Base-by-base conservation (phyloP, 1,139 yeast species). In the Geotrichum australiense region DNA sequence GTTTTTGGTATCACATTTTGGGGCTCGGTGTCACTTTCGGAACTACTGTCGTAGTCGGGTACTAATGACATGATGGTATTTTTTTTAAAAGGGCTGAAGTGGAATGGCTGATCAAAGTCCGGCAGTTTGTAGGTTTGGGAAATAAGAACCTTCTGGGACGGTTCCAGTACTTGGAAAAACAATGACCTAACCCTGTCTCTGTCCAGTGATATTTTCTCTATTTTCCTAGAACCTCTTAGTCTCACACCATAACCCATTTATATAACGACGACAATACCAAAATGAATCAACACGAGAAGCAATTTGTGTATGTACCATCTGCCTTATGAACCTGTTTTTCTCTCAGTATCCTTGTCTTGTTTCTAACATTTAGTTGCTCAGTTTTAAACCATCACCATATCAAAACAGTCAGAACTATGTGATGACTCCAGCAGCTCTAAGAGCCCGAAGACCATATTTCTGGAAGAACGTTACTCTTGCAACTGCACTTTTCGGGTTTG, bases 401-500 rank as follows among this genome's bases (percentile, higher is more conserved):
- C 81, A 83, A 58, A 85, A 83, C 63, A 82, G 78, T 41, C 69
- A 70, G 56, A 84, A 94, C 18, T 81, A 78, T 65, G 83, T 83
- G 59, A 87, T 87, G 87, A 84, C 96, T 2, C 96, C 96, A 15
- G 95, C 96, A 7, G 79, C 89, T 69, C 70, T 85, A 54, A 71
- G 97, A 53, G 96, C 95, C 37, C 75, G 97, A 60, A 71, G 74
- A 45, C 96, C 96, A 32, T 89, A 74, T 59, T 82, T 87, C 65
- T 75, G 78, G 73, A 78, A 73, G 56, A 89, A 89, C 62, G 72
- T 81, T 58, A 64, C 75, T 16, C 75, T 79, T 0, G 75, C 89
- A 43, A 68, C 69, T 15, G 61, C 73, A 0, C 68, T 84, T 18
- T 64, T 78, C 15, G 73, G 80, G 12, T 64, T 85, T 39, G 80